Evolutionary conservation across 2,329 filamentous ascomycete species (phyloP).

Genomic region (Pseudogymnoascus sp.): DNA sequence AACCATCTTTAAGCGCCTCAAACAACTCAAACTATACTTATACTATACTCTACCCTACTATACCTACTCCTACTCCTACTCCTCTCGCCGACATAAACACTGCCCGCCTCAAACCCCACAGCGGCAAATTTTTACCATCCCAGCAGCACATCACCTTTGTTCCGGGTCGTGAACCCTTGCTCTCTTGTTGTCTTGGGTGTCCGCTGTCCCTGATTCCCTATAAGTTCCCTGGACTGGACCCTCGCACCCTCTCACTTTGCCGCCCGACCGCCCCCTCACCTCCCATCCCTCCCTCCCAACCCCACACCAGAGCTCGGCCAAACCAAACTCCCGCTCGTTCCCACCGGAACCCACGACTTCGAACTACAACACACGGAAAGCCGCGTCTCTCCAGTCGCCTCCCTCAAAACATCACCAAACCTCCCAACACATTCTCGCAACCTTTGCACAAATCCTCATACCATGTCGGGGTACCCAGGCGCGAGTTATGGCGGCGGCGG

Average conservation of each 20-base stretch:
- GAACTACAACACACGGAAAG: not conserved
- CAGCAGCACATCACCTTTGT: not conserved
- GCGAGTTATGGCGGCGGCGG: conserved; percentile 43
- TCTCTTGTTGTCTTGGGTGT: not conserved
- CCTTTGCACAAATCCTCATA: conserved; percentile 24
- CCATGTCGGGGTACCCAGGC: conserved; percentile 57
- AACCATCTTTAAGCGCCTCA: not conserved
- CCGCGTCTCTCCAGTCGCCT: not conserved
- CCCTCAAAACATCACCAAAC: not conserved
- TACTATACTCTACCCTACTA: not conserved
- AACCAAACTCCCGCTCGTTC: not conserved
- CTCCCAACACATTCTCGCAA: not conserved
- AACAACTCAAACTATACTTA: not conserved
- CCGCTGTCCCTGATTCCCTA: not conserved
- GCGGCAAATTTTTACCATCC: not conserved
- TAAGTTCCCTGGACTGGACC: not conserved
- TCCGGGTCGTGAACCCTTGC: not conserved
- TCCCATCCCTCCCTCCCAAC: not conserved
- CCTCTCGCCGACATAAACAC: not conserved
- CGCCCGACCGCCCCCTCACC: not conserved
- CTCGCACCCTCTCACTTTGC: not conserved
- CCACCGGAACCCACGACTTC: not conserved
- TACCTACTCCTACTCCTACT: too few relatives aligned
- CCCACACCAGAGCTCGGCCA: not conserved
- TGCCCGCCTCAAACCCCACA: not conserved